Base-by-base conservation (phyloP, 2,329 filamentous ascomycete genomes). In the Trichoderma afroharzianum region DNA sequence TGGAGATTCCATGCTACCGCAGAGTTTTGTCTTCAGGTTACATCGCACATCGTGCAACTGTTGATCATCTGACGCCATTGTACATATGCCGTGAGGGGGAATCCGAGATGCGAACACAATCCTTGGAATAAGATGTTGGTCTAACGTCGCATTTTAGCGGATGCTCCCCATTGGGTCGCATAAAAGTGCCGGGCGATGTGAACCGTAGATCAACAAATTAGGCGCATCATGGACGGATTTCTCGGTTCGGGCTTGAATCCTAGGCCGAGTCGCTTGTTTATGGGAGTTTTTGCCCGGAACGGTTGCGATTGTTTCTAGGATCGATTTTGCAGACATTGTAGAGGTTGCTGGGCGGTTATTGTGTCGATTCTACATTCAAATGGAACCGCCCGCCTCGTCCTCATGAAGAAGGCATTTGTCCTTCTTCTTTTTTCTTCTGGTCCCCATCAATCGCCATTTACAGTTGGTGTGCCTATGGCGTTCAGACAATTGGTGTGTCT, bases 41-140 rank as follows among this genome's bases (percentile, higher is more conserved):
- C 68, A 70, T 70, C 68, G 68, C 66, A 70, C 68, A 70, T 70
- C 68, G 68, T 66, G 59, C 33, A 55, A 32, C 58, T 26, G 21
- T n/a, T 43, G 43, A 70, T 70, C 68, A 57, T 70, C 68, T 67
- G 62, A 67, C 63, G 68, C 68, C 43, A 70, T 58, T 69, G 58
- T 50, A 53, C 57, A 66, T 18, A 26, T 67, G 50, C 53, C 24
- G 63, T 67, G 63, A 67, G 63, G 63, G 63, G 63, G 33, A 58
- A 39, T 28, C 32, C 18, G 39, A 57, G 24, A 58, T 36, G 50
- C 33, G 33, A 57, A 59, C 33, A 39, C 59, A 43, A 39, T 43
- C 33, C 24, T 6, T 67, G 32, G 26, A 58, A 57, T 26, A 26
- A 28, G 30, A 57, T 57, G 63, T 55, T 57, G 32, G 28, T 18